These are phyloP conservation scores for Protomyces lactucae-debilis DNA, from an alignment of 1,139 yeast genomes.

Conservation along the genomic window DNA sequence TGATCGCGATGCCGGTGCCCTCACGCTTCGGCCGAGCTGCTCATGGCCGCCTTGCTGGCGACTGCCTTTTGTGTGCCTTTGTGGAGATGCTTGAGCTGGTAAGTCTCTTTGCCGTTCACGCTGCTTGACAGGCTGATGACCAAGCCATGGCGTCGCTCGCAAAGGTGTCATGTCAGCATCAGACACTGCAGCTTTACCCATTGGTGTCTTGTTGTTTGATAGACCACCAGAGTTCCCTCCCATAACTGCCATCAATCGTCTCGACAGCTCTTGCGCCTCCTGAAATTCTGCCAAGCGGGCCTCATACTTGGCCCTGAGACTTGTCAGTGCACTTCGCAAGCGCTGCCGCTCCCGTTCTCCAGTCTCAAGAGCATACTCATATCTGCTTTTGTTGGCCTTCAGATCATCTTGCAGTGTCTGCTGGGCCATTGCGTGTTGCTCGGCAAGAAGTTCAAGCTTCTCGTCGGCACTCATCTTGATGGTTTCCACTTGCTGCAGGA, in stretches of 20 bases:
- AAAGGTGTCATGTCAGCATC: not conserved
- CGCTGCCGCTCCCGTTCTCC: not conserved
- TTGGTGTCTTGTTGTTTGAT: not conserved
- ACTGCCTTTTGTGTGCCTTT: not conserved
- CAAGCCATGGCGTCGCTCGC: not conserved
- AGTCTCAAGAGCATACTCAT: not conserved
- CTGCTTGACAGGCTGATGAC: not conserved
- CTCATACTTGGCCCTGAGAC: conserved; percentile 7
- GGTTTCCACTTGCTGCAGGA: not conserved
- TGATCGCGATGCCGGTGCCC: not conserved
- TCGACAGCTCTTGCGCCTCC: conserved; percentile 15
- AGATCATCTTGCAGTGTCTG: conserved; percentile 7
- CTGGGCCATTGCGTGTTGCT: conserved; percentile 3
- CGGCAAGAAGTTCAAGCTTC: conserved; percentile 3
- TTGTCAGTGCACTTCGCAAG: not conserved
- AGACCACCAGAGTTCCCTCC: conserved; percentile 1
- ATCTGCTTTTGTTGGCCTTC: not conserved
- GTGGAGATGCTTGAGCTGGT: not conserved
- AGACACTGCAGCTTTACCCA: not conserved
- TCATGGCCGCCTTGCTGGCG: not conserved
- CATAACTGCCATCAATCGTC: conserved; percentile 18
- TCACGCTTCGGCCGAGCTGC: no score
- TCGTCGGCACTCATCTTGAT: conserved; percentile 10
- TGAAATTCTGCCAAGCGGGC: conserved; percentile 8
- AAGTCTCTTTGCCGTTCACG: not conserved